phyloP scores from a whole-genome alignment of 768 basidiomycete species.

The Boletales sp. region DNA sequence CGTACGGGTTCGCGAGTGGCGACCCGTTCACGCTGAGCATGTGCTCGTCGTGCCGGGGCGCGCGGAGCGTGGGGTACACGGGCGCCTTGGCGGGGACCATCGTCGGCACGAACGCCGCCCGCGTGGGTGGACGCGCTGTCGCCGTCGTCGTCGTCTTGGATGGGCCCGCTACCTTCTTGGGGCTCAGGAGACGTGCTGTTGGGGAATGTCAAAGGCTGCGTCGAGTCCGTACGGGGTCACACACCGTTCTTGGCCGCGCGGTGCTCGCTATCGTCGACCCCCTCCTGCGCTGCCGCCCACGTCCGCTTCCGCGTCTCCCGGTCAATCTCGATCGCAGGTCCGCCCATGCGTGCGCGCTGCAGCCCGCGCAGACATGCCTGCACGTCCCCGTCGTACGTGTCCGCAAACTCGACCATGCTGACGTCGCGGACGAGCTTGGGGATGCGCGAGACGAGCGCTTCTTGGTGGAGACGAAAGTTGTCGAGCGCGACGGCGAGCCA shows the following conservation, averaged over 20 bases:
- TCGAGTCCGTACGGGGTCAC: constrained; percentile 10
- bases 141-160: constrained; percentile 1
- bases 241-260: constrained; percentile 61
- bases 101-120: constrained; percentile 67
- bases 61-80: constrained; percentile 48
- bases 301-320: constrained; percentile 71
- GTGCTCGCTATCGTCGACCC: constrained; percentile 39
- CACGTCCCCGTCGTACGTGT: constrained; percentile 73
- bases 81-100: constrained; percentile 45
- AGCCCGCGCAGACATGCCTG: constrained; percentile 67
- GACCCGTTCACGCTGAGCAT: constrained; percentile 83
- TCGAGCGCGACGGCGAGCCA: constrained; percentile 72
- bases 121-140: constrained; percentile 34
- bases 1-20: constrained; percentile 75
- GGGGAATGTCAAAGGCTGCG: background rate
- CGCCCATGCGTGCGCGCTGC: constrained; percentile 58
- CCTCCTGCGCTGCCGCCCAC: constrained; percentile 64
- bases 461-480: constrained; percentile 72
- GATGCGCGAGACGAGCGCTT: constrained; percentile 68
- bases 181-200: constrained; percentile 42
- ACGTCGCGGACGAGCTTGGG: constrained; percentile 71
- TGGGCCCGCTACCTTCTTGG: constrained; percentile 5
- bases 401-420: constrained; percentile 73
- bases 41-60: constrained; percentile 71
- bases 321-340: constrained; percentile 58